Evolutionary conservation across 441 rosid genomes (phyloP).

Genomic region (Isatis lusitanica): DNA sequence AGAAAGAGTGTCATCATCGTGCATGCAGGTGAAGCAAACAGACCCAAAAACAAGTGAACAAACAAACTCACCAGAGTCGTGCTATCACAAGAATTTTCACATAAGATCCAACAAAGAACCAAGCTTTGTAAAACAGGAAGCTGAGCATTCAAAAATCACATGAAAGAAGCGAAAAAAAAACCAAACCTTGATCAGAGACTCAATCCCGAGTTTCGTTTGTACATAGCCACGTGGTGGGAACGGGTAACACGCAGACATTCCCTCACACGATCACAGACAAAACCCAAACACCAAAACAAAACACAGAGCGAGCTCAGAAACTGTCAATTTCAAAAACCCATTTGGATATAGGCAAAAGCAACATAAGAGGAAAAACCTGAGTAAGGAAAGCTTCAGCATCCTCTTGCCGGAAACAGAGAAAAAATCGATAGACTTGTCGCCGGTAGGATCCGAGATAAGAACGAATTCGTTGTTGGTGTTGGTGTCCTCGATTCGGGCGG

Average conservation of each 20-base stretch:
- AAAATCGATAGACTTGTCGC: too few relatives aligned
- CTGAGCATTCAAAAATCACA: slow-evolving; percentile 19
- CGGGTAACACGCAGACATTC: slow-evolving; percentile 64
- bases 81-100: slow-evolving; percentile 41
- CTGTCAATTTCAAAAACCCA: too few relatives aligned
- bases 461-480: too few relatives aligned
- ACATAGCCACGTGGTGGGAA: slow-evolving; percentile 57
- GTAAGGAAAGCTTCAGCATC: too few relatives aligned
- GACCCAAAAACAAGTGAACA: slow-evolving; percentile 50
- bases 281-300: background rate
- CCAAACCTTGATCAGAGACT: slow-evolving; percentile 50
- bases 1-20: slow-evolving; percentile 41
- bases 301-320: too few relatives aligned
- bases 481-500: too few relatives aligned
- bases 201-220: slow-evolving; percentile 27
- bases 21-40: slow-evolving; percentile 37
- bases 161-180: background rate
- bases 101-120: background rate
- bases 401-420: too few relatives aligned
- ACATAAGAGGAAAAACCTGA: too few relatives aligned
- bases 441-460: too few relatives aligned
- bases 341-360: too few relatives aligned
- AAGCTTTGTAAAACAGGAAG: background rate
- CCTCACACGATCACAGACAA: slow-evolving; percentile 8
- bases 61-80: slow-evolving; percentile 57